Percentiles rank a stretch among this genome's conserved stretches.
phyloP scores from a whole-genome alignment of 306 rosid genomes.

The Aeschynomene evenia region DNA sequence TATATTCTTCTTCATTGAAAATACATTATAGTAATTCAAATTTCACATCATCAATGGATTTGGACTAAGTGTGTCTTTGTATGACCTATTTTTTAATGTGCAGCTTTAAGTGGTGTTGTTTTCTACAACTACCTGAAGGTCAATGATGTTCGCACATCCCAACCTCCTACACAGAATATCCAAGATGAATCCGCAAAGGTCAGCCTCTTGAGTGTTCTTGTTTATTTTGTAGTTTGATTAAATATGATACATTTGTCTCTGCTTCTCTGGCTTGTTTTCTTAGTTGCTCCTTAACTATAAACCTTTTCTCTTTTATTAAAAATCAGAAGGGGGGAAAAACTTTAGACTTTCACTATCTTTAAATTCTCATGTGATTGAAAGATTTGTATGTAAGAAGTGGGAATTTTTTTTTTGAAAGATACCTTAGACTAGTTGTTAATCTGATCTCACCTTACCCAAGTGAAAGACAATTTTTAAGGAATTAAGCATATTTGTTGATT shows the following conservation, averaged over 20 bases:
- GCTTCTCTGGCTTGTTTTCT: background rate
- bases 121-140: constrained; percentile 91
- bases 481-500: constrained; percentile 15
- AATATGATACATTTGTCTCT: background rate
- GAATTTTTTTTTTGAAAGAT: background rate
- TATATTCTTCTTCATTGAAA: constrained; percentile 33
- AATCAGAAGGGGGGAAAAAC: too few species aligned
- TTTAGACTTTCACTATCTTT: background rate
- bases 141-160: constrained; percentile 81
- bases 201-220: constrained; percentile 20
- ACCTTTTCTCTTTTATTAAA: background rate
- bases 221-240: constrained; percentile 28
- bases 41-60: constrained; percentile 20
- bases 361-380: background rate
- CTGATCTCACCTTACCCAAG: background rate
- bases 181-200: constrained; percentile 68
- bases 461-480: constrained; percentile 6
- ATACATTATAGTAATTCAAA: constrained; percentile 16
- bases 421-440: constrained; percentile 2
- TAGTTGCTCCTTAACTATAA: background rate
- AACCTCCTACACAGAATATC: constrained; percentile 50
- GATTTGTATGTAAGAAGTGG: background rate
- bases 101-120: constrained; percentile 91
- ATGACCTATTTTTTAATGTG: constrained; percentile 17
- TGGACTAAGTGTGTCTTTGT: background rate